Conservation (phyloP, 208 protist genomes). For the Trypanosoma brucei region DNA sequence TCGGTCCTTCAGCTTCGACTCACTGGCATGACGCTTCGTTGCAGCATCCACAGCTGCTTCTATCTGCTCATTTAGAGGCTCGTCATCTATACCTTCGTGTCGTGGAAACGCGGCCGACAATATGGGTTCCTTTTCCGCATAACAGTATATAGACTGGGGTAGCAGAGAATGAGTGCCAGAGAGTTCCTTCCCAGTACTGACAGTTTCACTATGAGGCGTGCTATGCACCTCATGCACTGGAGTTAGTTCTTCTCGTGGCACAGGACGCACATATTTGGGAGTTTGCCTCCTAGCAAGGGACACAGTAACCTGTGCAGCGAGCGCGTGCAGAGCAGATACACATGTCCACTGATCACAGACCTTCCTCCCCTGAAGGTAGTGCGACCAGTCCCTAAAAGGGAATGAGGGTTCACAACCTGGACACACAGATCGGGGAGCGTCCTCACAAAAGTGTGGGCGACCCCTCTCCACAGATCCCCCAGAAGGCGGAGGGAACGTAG, state of each 20-base stretch:
- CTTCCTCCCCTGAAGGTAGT: constrained; percentile 17
- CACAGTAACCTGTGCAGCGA: constrained; percentile 21
- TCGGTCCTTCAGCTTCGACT: no score
- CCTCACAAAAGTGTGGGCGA: background rate
- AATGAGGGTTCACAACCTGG: background rate
- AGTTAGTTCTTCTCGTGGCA: background rate
- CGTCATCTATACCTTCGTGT: no score
- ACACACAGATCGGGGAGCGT: background rate
- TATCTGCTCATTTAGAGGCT: no score
- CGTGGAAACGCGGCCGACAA: no score
- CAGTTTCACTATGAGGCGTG: background rate
- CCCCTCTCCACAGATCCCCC: background rate
- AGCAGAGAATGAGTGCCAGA: no score
- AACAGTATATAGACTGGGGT: no score
- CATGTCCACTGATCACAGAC: constrained; percentile 26
- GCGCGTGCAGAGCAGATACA: constrained; percentile 17
- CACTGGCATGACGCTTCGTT: no score
- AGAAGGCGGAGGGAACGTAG: background rate
- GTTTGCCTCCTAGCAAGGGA: constrained; percentile 11
- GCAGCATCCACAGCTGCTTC: no score
- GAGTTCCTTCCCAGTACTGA: no score
- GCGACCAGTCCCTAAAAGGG: constrained; percentile 7
- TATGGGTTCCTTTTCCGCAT: no score
- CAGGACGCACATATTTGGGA: constrained; percentile 2
- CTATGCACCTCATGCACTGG: background rate